Percentiles rank a stretch among this genome's conserved stretches.
Evolutionary conservation across 441 rosid species (phyloP).

Genomic region (Kokia cookei): DNA sequence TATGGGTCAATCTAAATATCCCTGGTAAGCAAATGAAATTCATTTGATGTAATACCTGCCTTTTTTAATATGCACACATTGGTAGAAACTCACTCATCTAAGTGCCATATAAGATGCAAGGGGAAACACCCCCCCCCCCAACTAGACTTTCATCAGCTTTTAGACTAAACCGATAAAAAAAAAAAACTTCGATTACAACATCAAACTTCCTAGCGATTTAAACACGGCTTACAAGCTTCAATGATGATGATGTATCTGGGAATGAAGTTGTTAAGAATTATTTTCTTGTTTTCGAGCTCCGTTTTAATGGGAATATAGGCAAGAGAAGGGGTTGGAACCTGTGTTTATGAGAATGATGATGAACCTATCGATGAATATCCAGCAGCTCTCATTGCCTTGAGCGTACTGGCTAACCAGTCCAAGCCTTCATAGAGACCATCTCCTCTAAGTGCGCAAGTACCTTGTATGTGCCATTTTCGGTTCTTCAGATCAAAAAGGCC

Average conservation of each 20-base stretch:
- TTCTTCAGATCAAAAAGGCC: slow-evolving; percentile 89
- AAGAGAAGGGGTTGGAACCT: not conserved
- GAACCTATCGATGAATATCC: slow-evolving; percentile 86
- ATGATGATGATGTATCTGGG: slow-evolving; percentile 10
- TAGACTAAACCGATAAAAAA: not conserved
- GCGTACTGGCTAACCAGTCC: slow-evolving; percentile 84
- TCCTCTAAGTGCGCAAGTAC: slow-evolving; percentile 91
- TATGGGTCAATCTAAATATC: not conserved
- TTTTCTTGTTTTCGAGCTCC: not conserved
- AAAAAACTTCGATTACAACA: slow-evolving; percentile 7
- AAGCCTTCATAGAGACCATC: slow-evolving; percentile 97
- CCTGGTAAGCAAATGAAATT: not conserved
- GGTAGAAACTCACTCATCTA: slow-evolving; percentile 4
- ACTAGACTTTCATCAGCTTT: slow-evolving; percentile 5
- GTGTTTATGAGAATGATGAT: slow-evolving; percentile 27
- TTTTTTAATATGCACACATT: slow-evolving; percentile 11
- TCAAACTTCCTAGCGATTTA: slow-evolving; percentile 1
- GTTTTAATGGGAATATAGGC: not conserved
- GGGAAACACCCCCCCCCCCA: slow-evolving; percentile 3
- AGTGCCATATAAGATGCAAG: not conserved
- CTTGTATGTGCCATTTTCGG: slow-evolving; percentile 99
- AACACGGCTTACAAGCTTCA: not conserved
- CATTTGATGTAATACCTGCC: not conserved
- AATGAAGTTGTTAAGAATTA: not conserved
- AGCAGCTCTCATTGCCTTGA: slow-evolving; percentile 89